Percentiles rank a stretch among this genome's conserved stretches.
These are phyloP conservation scores for Allium cepa DNA, from an alignment of 106 monocot species.

Conservation along the genomic window DNA sequence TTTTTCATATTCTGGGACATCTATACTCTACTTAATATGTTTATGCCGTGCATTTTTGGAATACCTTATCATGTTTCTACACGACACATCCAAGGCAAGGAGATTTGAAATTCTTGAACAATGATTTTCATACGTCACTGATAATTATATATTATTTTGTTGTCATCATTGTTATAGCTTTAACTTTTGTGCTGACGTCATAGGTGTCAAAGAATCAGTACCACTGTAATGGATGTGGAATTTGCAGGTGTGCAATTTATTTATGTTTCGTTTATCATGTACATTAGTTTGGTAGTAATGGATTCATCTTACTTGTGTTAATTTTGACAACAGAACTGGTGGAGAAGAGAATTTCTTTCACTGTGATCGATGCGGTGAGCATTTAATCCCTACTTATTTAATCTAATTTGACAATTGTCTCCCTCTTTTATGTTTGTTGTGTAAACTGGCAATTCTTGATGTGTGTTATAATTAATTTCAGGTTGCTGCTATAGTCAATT, in stretches of 20 bases:
- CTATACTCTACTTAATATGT: too few relatives aligned
- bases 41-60: too few relatives aligned
- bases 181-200: neutral
- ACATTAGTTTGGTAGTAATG: neutral
- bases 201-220: slow-evolving; percentile 70
- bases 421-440: too few relatives aligned
- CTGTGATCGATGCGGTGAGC: slow-evolving; percentile 62
- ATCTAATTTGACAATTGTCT: too few relatives aligned
- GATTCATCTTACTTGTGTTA: neutral
- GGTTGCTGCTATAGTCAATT: slow-evolving; percentile 49
- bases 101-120: neutral
- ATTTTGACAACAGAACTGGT: slow-evolving; percentile 41
- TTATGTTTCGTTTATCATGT: neutral
- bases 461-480: slow-evolving; percentile 5
- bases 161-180: neutral
- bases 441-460: too few relatives aligned
- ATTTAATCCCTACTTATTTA: neutral
- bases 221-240: slow-evolving; percentile 82
- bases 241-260: slow-evolving; percentile 47
- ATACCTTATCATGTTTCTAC: too few relatives aligned
- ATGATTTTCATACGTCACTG: neutral
- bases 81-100: too few relatives aligned
- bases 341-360: slow-evolving; percentile 81
- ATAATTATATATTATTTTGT: neutral
- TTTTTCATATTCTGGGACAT: too few relatives aligned